A percentile compares a stretch with the other conserved stretches of the same genome.
phyloP scores from a whole-genome alignment of 192 early-diverging fungal genomes.

The Lunasporangiospora selenospora region DNA sequence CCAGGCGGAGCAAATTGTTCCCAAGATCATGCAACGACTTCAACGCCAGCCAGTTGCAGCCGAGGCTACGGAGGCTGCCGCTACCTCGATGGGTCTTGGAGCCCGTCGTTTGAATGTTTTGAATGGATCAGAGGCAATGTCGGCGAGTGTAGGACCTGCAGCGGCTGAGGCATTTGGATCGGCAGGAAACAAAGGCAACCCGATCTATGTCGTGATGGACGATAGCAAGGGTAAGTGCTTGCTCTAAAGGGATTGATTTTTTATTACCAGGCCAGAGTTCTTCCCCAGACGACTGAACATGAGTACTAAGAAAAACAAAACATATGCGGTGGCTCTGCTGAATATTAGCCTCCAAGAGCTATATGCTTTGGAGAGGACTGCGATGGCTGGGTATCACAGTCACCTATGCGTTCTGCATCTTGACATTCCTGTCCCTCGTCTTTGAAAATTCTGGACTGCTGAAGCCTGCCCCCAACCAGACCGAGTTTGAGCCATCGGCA shows the following conservation, averaged over 20 bases:
- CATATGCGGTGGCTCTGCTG: no score
- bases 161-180: conserved; percentile 25
- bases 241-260: neutral
- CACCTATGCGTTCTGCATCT: conserved; percentile 73
- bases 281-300: no score
- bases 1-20: conserved; percentile 60
- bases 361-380: conserved; percentile 63
- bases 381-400: conserved; percentile 67
- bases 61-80: conserved; percentile 20
- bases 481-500: conserved; percentile 63
- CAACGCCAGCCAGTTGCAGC: conserved; percentile 42
- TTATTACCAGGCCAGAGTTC: neutral
- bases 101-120: conserved; percentile 17
- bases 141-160: conserved; percentile 36
- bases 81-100: conserved; percentile 18
- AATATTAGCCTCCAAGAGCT: conserved; percentile 55
- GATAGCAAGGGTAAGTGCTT: conserved; percentile 49
- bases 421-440: conserved; percentile 70
- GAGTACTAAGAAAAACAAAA: no score
- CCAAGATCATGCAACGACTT: conserved; percentile 57
- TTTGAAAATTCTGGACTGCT: conserved; percentile 75
- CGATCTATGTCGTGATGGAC: conserved; percentile 68
- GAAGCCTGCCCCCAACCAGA: conserved; percentile 64
- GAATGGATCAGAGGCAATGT: conserved; percentile 2
- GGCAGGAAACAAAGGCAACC: conserved; percentile 61